Conservation (phyloP, 148 eudicot genomes). For the Rhododendron ferrugineum region DNA sequence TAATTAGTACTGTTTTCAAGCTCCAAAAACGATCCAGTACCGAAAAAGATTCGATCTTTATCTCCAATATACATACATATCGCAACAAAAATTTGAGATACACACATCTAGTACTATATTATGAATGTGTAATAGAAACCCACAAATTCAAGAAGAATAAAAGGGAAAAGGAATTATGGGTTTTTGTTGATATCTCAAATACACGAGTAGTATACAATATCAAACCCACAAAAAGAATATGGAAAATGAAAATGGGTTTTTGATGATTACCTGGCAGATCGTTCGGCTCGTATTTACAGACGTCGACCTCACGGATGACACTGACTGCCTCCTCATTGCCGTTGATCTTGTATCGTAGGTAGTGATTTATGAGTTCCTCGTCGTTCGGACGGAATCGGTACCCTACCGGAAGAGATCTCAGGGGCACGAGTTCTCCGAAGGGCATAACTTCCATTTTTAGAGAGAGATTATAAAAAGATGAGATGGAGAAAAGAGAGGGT, state of each 20-base stretch:
- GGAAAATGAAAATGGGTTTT: neutral
- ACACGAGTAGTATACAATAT: neutral
- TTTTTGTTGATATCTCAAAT: neutral
- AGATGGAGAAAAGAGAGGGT: neutral
- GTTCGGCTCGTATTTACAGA: conserved; percentile 89
- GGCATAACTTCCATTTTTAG: conserved; percentile 31
- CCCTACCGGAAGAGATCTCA: conserved; percentile 64
- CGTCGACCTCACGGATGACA: conserved; percentile 78
- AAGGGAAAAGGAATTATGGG: neutral
- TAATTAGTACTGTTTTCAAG: neutral
- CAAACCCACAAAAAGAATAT: neutral
- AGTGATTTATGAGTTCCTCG: conserved; percentile 78
- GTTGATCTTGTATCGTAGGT: conserved; percentile 72
- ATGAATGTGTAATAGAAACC: neutral
- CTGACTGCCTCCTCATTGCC: conserved; percentile 52
- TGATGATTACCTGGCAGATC: conserved; percentile 68
- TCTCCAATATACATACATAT: neutral
- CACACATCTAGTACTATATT: neutral
- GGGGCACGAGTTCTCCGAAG: conserved; percentile 17
- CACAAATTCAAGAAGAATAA: neutral
- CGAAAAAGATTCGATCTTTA: neutral
- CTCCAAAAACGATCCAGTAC: neutral
- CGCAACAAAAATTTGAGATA: neutral
- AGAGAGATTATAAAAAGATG: neutral
- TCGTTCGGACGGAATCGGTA: conserved; percentile 89